These are phyloP conservation scores for Corymbia calophylla DNA, from an alignment of 441 rosid genomes.

Conservation along the genomic window DNA sequence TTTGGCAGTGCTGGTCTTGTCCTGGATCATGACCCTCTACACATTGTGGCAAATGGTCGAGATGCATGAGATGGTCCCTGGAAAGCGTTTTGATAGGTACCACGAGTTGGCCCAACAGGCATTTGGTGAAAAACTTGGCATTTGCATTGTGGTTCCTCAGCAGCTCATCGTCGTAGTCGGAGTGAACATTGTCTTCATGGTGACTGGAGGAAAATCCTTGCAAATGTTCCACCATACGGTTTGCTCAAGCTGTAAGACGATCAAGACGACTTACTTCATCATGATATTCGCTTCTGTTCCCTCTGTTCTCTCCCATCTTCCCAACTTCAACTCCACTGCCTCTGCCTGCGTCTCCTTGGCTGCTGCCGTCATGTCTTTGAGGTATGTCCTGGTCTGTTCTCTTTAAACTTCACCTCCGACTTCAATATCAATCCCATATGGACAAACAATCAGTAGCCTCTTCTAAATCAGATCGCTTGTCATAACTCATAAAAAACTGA, in stretches of 20 bases:
- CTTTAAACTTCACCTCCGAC: too few species aligned
- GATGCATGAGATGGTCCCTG: slow-evolving; percentile 67
- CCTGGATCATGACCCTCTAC: slow-evolving; percentile 55
- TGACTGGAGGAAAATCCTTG: slow-evolving; percentile 52
- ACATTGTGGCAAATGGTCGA: slow-evolving; percentile 75
- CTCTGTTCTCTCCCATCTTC: slow-evolving; percentile 52
- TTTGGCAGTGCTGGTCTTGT: slow-evolving; percentile 32
- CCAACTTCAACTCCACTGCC: slow-evolving; percentile 47
- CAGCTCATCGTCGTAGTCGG: slow-evolving; percentile 49
- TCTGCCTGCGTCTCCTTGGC: slow-evolving; percentile 41
- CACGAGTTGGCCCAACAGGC: slow-evolving; percentile 60
- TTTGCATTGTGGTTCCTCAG: slow-evolving; percentile 60
- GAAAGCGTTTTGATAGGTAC: slow-evolving; percentile 49
- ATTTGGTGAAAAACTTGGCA: slow-evolving; percentile 57
- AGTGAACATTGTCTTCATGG: slow-evolving; percentile 57
- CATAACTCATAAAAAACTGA: too few species aligned
- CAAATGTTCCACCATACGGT: slow-evolving; percentile 37
- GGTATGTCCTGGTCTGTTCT: slow-evolving; percentile 7
- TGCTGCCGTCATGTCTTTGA: slow-evolving; percentile 58
- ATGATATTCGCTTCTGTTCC: slow-evolving; percentile 63
- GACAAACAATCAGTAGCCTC: background rate
- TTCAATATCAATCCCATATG: too few species aligned
- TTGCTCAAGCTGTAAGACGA: slow-evolving; percentile 11
- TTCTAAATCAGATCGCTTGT: too few species aligned
- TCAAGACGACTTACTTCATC: slow-evolving; percentile 33